Base-by-base conservation (phyloP, 306 rosid genomes). In the Rosa rugosa region DNA sequence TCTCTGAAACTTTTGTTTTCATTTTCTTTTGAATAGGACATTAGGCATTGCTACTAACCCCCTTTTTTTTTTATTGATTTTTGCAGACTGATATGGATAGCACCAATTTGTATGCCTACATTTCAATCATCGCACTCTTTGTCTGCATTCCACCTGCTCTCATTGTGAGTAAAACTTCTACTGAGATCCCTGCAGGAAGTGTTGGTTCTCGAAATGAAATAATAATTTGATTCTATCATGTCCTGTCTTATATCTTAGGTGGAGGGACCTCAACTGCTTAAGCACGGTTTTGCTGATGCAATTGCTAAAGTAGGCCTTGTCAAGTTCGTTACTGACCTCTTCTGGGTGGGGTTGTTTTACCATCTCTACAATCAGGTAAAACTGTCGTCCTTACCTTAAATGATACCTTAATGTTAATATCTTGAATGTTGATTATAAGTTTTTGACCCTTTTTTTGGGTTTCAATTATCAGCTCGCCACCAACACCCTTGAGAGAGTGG, bases 341-440 rank as follows among this genome's bases (percentile, higher is more conserved):
- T 94, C 82, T 94, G 97, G 98, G 97, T 94, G 42, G 98, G 98
- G 11, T 82, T 94, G 97, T 94, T 94, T 82, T 94, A 94, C 86
- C 98, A 94, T 70, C 97, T 94, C 74, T 94, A 94, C 93, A 94
- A 94, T 80, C 98, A 94, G 98, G 98, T 91, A 77, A 36, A 40
- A 76, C 11, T 22, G 13, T 50, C 75, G 23, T 36, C 44, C 57
- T 41, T 42, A 41, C 11, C 44, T 50, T 18, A 38, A 27, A 50
- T 9, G 42, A 64, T 49, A 71, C 38, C 69, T 74, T 65, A n/a
- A 11, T 42, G 9, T 49, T 34, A 8, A 40, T 38, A 27, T 66
- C 71, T 8, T 40, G 7, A 36, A 42, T 40, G 71, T 67, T 38
- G 27, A 67, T 67, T 40, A 8, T 18, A 18, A n/a, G 8, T 13